These are phyloP conservation scores for Rhizodiscina lignyota DNA, from an alignment of 495 filamentous ascomycete genomes.

Conservation along the genomic window DNA sequence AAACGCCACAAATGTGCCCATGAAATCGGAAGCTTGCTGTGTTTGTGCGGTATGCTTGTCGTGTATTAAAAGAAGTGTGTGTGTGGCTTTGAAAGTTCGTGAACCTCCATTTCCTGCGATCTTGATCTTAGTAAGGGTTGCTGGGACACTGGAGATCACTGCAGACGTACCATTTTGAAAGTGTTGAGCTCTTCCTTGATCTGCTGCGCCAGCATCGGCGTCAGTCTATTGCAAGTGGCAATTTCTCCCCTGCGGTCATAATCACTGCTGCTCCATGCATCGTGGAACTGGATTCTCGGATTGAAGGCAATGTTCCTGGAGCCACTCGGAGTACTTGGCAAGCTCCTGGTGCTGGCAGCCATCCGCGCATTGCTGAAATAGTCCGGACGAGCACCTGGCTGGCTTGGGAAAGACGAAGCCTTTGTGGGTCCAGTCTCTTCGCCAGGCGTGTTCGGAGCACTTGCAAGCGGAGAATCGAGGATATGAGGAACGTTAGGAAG, in stretches of 20 bases:
- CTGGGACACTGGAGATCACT: neutral
- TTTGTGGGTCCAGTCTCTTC: slow-evolving; percentile 27
- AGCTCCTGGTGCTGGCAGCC: slow-evolving; percentile 51
- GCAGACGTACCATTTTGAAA: slow-evolving; percentile 81
- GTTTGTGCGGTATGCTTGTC: neutral
- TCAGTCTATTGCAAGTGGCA: slow-evolving; percentile 94
- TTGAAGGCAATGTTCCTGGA: slow-evolving; percentile 73
- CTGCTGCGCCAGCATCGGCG: slow-evolving; percentile 92
- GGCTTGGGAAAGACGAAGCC: neutral
- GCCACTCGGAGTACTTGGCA: slow-evolving; percentile 52
- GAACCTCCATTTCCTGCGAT: slow-evolving; percentile 94
- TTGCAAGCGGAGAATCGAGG: slow-evolving; percentile 66
- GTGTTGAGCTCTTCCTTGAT: slow-evolving; percentile 99
- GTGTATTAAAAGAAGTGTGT: slow-evolving; percentile 84
- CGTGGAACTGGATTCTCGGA: slow-evolving; percentile 83
- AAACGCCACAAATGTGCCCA: neutral
- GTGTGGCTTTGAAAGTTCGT: slow-evolving; percentile 95
- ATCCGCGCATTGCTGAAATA: slow-evolving; percentile 43
- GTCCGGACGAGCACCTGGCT: slow-evolving; percentile 61
- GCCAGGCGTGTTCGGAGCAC: slow-evolving; percentile 70
- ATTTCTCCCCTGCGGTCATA: slow-evolving; percentile 95
- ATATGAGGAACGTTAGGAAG: slow-evolving; percentile 37
- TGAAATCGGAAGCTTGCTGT: neutral
- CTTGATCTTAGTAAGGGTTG: slow-evolving; percentile 13
- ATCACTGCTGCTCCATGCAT: slow-evolving; percentile 88